Base-by-base conservation (phyloP, 1,139 yeast species). In the Kodamaea derodonti region DNA sequence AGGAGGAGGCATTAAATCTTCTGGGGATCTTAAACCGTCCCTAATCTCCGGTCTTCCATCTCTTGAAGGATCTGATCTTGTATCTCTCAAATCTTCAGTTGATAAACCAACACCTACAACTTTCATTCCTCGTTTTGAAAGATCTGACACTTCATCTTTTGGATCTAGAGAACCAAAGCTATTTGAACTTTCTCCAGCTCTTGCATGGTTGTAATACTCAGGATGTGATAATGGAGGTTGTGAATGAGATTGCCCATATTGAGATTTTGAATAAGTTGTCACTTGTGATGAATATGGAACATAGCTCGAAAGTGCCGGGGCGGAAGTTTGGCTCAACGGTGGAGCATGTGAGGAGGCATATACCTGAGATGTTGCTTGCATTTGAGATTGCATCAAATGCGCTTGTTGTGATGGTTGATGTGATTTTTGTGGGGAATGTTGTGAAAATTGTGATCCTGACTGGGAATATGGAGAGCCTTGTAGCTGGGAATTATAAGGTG, bases 121-220 rank as follows among this genome's bases (percentile, higher is more conserved):
- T 7, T 6, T 9, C 9, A 7, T 18, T 18, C 22, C 22, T 7
- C 9, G 22, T 33, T 27, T 35, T 13, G 36, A 33, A 11, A 35
- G 27, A 17, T 35, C 35, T 6, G 29, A 14, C n/a, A 31, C 38
- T 18, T 34, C 34, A 6, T 15, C 4, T 8, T 54, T 58, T 12
- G 69, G 69, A 37, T 62, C 68, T 23, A 62, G 45, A 1, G 64
- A 59, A 3, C 56, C 46, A 32, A 58, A 51, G 31, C 58, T 53
- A 18, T 30, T 16, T 12, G 31, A 29, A 22, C 32, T 30, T 11
- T 39, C 35, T 18, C 39, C 35, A 7, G 28, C 36, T 25, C 37
- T 38, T 28, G 35, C 35, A 31, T 33, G 32, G 17, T 28, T 30
- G 29, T 35, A 35, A 14, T 10, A 20, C 26, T n/a, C n/a, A n/a